Base-by-base conservation (phyloP, 148 eudicot genomes). In the Fagopyrum esculentum region DNA sequence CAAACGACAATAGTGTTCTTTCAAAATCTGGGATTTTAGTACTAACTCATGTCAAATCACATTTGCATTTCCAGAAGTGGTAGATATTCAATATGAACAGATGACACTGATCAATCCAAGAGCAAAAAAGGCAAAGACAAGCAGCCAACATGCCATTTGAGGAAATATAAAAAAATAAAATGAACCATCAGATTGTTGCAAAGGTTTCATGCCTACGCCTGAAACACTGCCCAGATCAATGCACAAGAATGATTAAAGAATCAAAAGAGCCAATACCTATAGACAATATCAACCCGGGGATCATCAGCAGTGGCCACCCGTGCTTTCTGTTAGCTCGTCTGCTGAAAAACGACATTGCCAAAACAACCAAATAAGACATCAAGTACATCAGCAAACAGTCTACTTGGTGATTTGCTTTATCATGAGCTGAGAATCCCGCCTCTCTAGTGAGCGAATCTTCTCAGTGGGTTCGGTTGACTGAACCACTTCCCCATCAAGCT, bases 371-470 rank as follows among this genome's bases (percentile, higher is more conserved):
- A 12, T 49, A 49, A 1, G 40, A 35, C 40, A 35, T 35, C 40
- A 35, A 49, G 47, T 35, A 7, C 13, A 16, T 30, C 46, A 35
- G 17, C 71, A 66, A 49, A 43, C 19, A 60, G 71, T 66, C 71
- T 66, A 66, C 71, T 66, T 81, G 29, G 86, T 83, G 49, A 82
- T 81, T 44, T 79, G 66, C 43, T 84, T 81, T 6, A 76, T 43
- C 80, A 79, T 77, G 45, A 84, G 86, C 72, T 72, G 71, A 56
- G 80, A 74, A 74, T 84, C 86, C 9, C 84, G 86, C 10, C 86
- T 76, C 71, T 78, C 80, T 63, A 78, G 71, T 66, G 47, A 40
- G 54, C 26, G 59, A 72, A 46, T 68, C 45, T 47, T 75, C 56
- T 63, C 71, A 15, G 44, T 45, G 1, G 72, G 35, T 13, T 68